Evolutionary conservation across 1,139 yeast species (phyloP), one percentile per base, ranked within the genome.

Genomic region (Geotrichum siamense): DNA sequence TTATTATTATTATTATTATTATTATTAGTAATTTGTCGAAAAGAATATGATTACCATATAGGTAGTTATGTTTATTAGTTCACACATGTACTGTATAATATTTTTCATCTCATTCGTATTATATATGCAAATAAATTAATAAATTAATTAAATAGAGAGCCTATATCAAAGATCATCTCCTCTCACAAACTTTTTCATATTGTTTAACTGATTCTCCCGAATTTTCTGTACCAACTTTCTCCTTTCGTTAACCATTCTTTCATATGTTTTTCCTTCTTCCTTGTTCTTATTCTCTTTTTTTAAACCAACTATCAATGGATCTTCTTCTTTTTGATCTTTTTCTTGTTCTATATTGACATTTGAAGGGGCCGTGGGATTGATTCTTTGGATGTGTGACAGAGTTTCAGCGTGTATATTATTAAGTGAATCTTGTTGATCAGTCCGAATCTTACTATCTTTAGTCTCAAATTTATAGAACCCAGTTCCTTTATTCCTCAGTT

Each of bases 381-480:
- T n/a, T n/a, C n/a, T n/a, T n/a, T n/a, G n/a, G n/a, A n/a, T n/a
- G n/a, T n/a, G n/a, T 10, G 20, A 19, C 21, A 22, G 12, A 12
- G 44, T 46, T 28, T 43, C 44, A 2, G 13, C 17, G 19, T 43
- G 35, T 21, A 39, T 20, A 5, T 37, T 22, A 3, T 33, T 17
- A 13, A 45, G n/a, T 3, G 29, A 26, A 5, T 42, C 41, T 45
- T 42, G 38, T 29, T 45, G 48, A 5, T 22, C n/a, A 8, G 15
- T 27, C 13, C 48, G 21, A 12, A 35, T n/a, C 17, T 15, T 19
- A 15, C 38, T 39, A 21, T 45, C 39, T 13, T 21, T 29, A 3
- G 30, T 17, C 16, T 42, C 46, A 22, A 45, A 42, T 25, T 39
- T 39, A 34, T 39, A 45, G 26, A 35, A 45, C 10, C 48, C 48